Conservation (phyloP, 2,329 filamentous ascomycete genomes). For the Trichoderma harzianum region DNA sequence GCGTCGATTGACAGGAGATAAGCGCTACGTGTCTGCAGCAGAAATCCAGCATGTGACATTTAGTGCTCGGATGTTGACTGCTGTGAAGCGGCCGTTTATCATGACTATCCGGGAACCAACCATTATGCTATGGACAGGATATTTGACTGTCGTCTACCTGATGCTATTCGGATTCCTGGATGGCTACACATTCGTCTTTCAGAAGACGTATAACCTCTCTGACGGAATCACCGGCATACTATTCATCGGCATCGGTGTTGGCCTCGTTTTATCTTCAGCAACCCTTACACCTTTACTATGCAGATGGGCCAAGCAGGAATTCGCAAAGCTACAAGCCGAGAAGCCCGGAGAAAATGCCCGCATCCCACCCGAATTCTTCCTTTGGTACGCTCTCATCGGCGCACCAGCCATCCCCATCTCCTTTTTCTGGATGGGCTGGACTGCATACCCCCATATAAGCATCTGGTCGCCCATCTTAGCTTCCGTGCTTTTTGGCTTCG, state of each 20-base stretch:
- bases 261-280: neutral
- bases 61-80: neutral
- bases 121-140: constrained; percentile 8
- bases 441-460: neutral
- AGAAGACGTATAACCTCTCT: neutral
- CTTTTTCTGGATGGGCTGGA: constrained; percentile 17
- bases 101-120: constrained; percentile 8
- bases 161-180: constrained; percentile 6
- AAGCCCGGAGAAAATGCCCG: neutral
- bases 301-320: neutral
- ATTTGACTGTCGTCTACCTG: neutral
- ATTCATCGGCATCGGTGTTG: neutral
- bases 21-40: neutral
- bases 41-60: neutral
- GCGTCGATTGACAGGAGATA: neutral
- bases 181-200: constrained; percentile 8
- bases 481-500: neutral
- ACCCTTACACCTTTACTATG: neutral
- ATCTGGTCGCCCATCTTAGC: constrained; percentile 9
- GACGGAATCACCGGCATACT: constrained; percentile 2
- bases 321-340: neutral
- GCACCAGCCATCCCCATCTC: constrained; percentile 10
- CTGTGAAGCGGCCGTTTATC: neutral
- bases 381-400: constrained; percentile 12
- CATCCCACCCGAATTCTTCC: constrained; percentile 7